Base-by-base conservation (phyloP, 768 basidiomycete species). In the Coprinopsis cinerea region DNA sequence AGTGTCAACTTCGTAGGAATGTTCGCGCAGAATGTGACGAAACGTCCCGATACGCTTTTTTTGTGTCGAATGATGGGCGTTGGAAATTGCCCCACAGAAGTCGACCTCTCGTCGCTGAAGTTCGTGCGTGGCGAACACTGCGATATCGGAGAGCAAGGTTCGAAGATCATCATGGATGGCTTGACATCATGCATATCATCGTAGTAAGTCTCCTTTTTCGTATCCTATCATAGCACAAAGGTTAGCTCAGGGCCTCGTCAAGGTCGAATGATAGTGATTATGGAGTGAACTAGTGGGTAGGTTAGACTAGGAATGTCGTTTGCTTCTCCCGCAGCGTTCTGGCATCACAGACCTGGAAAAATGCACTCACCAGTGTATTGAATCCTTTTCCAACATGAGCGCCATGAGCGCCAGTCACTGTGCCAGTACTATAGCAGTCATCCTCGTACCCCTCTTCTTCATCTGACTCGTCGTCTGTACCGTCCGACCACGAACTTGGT, bases 21-120 rank as follows among this genome's bases (percentile, higher is more conserved):
- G 42, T 58, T 58, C 20, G 61, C 36, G 42, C 61, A 59, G 44
- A 64, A 57, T 7, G 60, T 52, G 20, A 57, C 54, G 44, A 65
- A 57, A 14, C 58, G 49, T 41, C 55, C 55, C 17, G 53, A 43
- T 30, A 60, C 55, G 39, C 35, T 53, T 46, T 55, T 57, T 32
- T 47, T 52, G 40, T 47, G 17, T 18, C 43, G 26, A 44, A 43
- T 28, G 37, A 51, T 49, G 10, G 58, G 57, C 23, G 54, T 52
- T 3, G 61, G 60, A 50, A 58, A 61, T 20, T 52, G 39, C 13
- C 59, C 59, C 37, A 63, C 23, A 4, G 41, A 43, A 11, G 4
- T 53, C 24, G 54, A 51, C 23, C 64, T 55, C 25, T 53, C 56
- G 49, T 57, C 58, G 46, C 59, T 53, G 27, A 55, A 53, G 18